These are phyloP conservation scores for Apiotrichum veenhuisii DNA, from an alignment of 1,284 basidiomycete species.

Conservation along the genomic window DNA sequence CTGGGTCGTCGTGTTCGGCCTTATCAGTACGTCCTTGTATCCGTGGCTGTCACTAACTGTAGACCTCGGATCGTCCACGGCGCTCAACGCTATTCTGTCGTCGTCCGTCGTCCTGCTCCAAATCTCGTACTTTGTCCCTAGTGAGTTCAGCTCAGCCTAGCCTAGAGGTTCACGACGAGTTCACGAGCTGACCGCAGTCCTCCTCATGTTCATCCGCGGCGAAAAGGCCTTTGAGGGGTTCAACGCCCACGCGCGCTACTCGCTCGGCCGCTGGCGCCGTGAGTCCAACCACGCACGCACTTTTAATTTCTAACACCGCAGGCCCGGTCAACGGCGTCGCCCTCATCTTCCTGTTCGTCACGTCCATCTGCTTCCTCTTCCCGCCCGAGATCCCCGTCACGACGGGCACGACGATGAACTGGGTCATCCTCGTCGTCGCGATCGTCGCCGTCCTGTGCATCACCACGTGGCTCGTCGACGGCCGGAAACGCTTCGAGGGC, in stretches of 20 bases:
- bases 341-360: constrained; percentile 49
- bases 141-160: no score
- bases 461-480: constrained; percentile 45
- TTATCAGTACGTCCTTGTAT: no score
- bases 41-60: no score
- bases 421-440: constrained; percentile 43
- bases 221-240: constrained; percentile 40
- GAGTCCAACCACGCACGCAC: no score
- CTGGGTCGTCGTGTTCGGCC: constrained; percentile 52
- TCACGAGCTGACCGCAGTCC: constrained; percentile 13
- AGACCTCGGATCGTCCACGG: constrained; percentile 53
- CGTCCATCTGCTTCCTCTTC: constrained; percentile 54
- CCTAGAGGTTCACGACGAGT: no score
- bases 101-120: constrained; percentile 43
- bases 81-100: constrained; percentile 52
- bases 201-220: constrained; percentile 49
- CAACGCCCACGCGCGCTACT: constrained; percentile 33
- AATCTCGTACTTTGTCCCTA: constrained; percentile 38
- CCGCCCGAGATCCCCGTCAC: constrained; percentile 50
- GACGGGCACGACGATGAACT: constrained; percentile 50
- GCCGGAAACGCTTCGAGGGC: constrained; percentile 45
- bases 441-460: constrained; percentile 36
- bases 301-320: no score
- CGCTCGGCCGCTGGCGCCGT: constrained; percentile 37
- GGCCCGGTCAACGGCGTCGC: constrained; percentile 41